Evolutionary conservation across 257 asterid species (phyloP).

Genomic region (Nicotiana benthamiana): DNA sequence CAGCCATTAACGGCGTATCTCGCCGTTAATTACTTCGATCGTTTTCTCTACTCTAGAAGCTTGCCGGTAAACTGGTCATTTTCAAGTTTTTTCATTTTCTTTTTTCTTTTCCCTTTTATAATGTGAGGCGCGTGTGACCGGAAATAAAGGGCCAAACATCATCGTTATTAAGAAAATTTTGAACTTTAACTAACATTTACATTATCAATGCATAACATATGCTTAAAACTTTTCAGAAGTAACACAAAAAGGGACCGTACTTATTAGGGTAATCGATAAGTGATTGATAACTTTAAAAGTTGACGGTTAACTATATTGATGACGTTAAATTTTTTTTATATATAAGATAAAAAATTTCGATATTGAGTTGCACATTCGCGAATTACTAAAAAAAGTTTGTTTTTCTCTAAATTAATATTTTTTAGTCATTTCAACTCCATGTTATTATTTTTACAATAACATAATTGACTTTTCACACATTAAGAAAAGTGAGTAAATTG

Average conservation of each 20-base stretch:
- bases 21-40: constrained; percentile 79
- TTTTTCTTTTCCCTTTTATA: not conserved
- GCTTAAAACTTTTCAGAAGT: not conserved
- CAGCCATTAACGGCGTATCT: constrained; percentile 91
- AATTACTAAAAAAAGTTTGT: too few species aligned
- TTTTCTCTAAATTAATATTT: not conserved
- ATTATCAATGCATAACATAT: too few species aligned
- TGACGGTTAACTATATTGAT: not conserved
- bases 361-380: not conserved
- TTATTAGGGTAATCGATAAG: too few species aligned
- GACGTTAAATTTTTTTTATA: too few species aligned
- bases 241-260: not conserved
- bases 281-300: not conserved
- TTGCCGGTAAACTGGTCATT: constrained; percentile 63
- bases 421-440: not conserved
- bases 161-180: too few species aligned
- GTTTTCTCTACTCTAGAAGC: constrained; percentile 63
- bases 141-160: not conserved
- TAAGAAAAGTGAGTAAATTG: constrained; percentile 14
- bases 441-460: not conserved
- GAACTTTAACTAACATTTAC: too few species aligned
- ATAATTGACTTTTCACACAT: constrained; percentile 18
- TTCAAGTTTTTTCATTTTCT: constrained; percentile 1
- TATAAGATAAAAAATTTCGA: too few species aligned
- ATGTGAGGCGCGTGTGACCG: not conserved